These are phyloP conservation scores for Penicillium desertorum DNA, from an alignment of 495 filamentous ascomycete species.

Conservation along the genomic window DNA sequence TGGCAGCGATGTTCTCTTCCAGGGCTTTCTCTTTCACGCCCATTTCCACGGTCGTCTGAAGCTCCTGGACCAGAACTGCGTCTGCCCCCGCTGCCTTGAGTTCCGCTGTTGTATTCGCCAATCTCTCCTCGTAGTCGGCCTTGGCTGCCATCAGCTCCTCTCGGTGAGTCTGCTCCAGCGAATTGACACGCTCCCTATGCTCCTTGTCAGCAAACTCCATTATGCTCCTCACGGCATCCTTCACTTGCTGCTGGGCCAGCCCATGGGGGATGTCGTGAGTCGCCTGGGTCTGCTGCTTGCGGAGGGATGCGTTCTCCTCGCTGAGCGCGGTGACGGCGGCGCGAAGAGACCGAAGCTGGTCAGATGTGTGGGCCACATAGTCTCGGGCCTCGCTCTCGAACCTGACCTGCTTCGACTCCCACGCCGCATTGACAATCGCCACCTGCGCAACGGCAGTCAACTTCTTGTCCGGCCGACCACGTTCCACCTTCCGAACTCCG, in stretches of 20 bases:
- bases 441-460: neutral
- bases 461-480: neutral
- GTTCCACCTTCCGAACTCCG: neutral
- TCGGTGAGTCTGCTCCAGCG: neutral
- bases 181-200: neutral
- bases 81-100: neutral
- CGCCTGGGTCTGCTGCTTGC: neutral
- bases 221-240: neutral
- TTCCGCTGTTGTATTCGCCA: neutral
- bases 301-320: neutral
- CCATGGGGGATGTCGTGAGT: neutral
- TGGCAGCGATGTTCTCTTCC: neutral
- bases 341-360: neutral
- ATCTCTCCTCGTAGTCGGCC: neutral
- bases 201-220: neutral
- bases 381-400: neutral
- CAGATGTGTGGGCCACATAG: neutral
- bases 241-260: neutral
- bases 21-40: neutral
- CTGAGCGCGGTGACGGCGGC: neutral
- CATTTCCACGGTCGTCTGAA: neutral
- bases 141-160: constrained; percentile 1
- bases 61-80: neutral
- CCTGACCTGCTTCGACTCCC: neutral
- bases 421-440: neutral